Conservation (phyloP, 306 rosid genomes). For the Rosa chinensis region DNA sequence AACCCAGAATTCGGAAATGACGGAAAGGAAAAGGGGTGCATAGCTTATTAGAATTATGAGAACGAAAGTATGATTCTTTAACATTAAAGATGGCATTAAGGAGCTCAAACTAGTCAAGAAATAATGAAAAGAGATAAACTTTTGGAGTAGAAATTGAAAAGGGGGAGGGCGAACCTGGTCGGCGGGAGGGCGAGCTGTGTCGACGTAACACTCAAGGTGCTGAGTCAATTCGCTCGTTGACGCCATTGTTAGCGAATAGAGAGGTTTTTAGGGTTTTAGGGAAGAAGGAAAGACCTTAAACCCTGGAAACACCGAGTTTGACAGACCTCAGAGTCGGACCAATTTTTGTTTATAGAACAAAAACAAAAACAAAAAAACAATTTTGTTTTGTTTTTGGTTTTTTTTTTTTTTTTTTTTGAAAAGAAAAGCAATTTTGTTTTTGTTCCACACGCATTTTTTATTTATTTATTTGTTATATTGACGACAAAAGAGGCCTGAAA, state of each 20-base stretch:
- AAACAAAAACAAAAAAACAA: too few relatives aligned
- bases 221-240: conserved; percentile 45
- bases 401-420: too few relatives aligned
- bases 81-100: background rate
- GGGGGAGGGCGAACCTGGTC: conserved; percentile 53
- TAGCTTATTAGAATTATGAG: background rate
- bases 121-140: background rate
- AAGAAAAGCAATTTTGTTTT: too few relatives aligned
- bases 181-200: conserved; percentile 54
- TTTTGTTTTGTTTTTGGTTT: too few relatives aligned
- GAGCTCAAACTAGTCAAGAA: background rate
- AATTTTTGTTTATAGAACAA: background rate
- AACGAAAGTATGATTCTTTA: background rate
- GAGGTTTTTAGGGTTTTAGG: conserved; percentile 41
- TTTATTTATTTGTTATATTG: too few relatives aligned
- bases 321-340: background rate
- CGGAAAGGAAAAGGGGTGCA: background rate
- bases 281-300: conserved; percentile 1
- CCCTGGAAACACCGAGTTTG: background rate
- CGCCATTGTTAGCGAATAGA: conserved; percentile 49
- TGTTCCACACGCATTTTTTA: too few relatives aligned
- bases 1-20: conserved; percentile 2
- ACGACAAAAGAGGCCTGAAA: too few relatives aligned
- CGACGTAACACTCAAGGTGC: conserved; percentile 73
- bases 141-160: background rate